phyloP scores from a whole-genome alignment of 345 rosid genomes.

The Reutealis trisperma region DNA sequence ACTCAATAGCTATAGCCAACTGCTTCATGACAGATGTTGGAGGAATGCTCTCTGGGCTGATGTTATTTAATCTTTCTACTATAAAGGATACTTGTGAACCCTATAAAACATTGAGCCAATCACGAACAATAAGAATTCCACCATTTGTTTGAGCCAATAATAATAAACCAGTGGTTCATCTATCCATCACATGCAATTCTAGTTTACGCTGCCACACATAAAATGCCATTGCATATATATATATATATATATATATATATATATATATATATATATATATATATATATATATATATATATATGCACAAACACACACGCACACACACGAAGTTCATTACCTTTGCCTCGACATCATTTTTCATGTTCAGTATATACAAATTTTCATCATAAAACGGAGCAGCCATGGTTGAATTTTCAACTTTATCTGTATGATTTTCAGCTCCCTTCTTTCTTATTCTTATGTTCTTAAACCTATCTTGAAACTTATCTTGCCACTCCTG shows the following conservation, averaged over 20 bases:
- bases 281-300: too few relatives aligned
- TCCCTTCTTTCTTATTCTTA: constrained; percentile 64
- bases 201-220: not conserved
- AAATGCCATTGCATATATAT: not conserved
- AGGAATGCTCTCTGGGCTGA: constrained; percentile 64
- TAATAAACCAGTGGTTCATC: not conserved
- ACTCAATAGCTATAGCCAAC: constrained; percentile 79
- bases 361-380: constrained; percentile 57
- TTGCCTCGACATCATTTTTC: constrained; percentile 74
- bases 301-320: too few relatives aligned
- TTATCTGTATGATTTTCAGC: constrained; percentile 54
- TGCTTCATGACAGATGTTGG: constrained; percentile 68
- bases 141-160: not conserved
- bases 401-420: constrained; percentile 61
- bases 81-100: constrained; percentile 50
- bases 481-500: constrained; percentile 88
- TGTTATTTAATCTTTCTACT: constrained; percentile 56
- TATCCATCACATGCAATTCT: not conserved
- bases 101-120: constrained; percentile 35
- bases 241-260: too few relatives aligned
- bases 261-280: too few relatives aligned
- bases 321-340: constrained; percentile 55
- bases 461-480: constrained; percentile 70
- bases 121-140: not conserved
- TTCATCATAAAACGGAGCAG: constrained; percentile 67